Percentiles rank a stretch among this genome's conserved stretches.
phyloP scores from a whole-genome alignment of 1,139 yeast genomes.

The Trichomonascaceae sp. region DNA sequence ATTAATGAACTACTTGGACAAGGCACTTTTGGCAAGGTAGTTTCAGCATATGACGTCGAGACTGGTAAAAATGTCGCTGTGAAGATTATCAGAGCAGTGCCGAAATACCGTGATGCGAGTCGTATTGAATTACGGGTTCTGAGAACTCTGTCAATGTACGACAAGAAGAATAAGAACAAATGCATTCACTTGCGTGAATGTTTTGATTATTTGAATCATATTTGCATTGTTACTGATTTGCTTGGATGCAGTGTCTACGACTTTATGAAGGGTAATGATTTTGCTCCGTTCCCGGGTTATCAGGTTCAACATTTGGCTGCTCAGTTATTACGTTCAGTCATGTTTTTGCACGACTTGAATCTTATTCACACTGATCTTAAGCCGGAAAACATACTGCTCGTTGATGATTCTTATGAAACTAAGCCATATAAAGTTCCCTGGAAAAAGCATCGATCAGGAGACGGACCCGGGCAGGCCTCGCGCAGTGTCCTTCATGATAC shows the following conservation, averaged over 20 bases:
- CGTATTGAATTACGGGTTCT: conserved; percentile 59
- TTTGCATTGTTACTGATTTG: conserved; percentile 87
- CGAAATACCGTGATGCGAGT: conserved; percentile 42
- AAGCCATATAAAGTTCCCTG: conserved; percentile 13
- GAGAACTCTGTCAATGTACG: conserved; percentile 66
- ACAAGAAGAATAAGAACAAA: conserved; percentile 51
- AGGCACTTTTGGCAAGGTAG: conserved; percentile 97
- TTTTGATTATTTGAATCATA: conserved; percentile 89
- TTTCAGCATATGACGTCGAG: conserved; percentile 43
- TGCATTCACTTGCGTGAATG: conserved; percentile 77
- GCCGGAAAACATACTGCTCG: conserved; percentile 86
- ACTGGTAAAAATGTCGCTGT: conserved; percentile 72
- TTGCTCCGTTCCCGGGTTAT: conserved; percentile 63
- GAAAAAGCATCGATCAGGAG: conserved; percentile 22
- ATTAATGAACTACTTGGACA: conserved; percentile 60
- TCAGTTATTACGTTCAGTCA: conserved; percentile 79
- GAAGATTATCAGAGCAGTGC: conserved; percentile 62
- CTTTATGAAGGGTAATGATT: conserved; percentile 66
- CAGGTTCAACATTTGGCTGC: conserved; percentile 87
- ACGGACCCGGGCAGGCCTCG: neutral
- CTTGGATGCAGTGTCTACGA: conserved; percentile 83
- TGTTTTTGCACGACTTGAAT: conserved; percentile 82
- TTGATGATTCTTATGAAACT: conserved; percentile 25
- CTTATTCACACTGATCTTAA: conserved; percentile 91
- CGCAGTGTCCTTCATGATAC: conserved; percentile 63